Conservation (phyloP, 331 rosid species). For the Quercus tomentella region DNA sequence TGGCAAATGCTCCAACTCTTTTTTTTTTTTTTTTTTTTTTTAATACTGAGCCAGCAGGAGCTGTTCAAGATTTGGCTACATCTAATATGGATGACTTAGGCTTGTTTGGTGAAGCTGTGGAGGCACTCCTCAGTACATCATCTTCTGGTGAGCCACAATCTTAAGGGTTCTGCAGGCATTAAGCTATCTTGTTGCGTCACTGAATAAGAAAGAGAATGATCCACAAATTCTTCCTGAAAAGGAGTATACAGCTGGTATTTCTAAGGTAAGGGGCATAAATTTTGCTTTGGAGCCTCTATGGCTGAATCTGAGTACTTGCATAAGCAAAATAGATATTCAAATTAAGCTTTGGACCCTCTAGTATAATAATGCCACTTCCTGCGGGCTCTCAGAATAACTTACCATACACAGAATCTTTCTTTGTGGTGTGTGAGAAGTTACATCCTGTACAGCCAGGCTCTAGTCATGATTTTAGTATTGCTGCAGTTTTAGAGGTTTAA, state of each 20-base stretch:
- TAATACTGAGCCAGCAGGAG: conserved; percentile 72
- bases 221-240: conserved; percentile 32
- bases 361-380: conserved; percentile 50
- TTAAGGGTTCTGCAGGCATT: conserved; percentile 95
- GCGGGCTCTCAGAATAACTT: conserved; percentile 87
- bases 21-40: conserved; percentile 58
- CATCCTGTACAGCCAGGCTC: conserved; percentile 78
- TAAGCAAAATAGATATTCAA: conserved; percentile 87
- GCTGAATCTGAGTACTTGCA: conserved; percentile 88
- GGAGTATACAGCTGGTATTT: conserved; percentile 42
- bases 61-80: conserved; percentile 72
- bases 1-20: conserved; percentile 77
- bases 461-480: conserved; percentile 47
- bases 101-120: conserved; percentile 66
- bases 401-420: conserved; percentile 94
- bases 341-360: conserved; percentile 17
- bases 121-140: conserved; percentile 75
- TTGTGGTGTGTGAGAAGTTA: conserved; percentile 92
- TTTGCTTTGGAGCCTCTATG: conserved; percentile 88
- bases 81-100: conserved; percentile 77
- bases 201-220: conserved; percentile 56
- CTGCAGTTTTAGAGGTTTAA: conserved; percentile 65
- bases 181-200: conserved; percentile 73
- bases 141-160: conserved; percentile 88
- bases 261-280: conserved; percentile 73